These are phyloP conservation scores for Oidium heveae DNA, from an alignment of 2,329 filamentous ascomycete species.

Conservation along the genomic window DNA sequence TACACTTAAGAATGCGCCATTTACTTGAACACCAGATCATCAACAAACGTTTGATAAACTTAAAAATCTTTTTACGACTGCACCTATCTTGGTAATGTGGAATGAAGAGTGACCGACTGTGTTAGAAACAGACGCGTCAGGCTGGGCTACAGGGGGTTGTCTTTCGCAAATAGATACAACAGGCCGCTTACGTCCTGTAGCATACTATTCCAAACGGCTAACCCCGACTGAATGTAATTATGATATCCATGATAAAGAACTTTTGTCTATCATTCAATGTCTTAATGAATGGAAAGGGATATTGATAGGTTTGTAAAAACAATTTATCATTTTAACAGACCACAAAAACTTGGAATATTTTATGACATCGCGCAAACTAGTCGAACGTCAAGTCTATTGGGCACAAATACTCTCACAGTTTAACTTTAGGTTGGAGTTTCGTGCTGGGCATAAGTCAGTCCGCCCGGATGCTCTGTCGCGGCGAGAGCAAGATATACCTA, in stretches of 20 bases:
- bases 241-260: conserved; percentile 1
- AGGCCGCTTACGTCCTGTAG: background rate
- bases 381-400: background rate
- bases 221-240: background rate
- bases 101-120: background rate
- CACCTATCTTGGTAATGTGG: background rate
- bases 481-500: background rate
- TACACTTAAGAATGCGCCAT: background rate
- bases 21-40: background rate
- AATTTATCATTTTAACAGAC: background rate
- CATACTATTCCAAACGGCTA: background rate
- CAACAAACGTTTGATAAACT: background rate
- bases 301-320: background rate
- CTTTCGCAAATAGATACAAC: background rate
- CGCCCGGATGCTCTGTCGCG: background rate
- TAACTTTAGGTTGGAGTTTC: background rate
- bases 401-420: background rate
- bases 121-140: background rate
- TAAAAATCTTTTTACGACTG: background rate
- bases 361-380: background rate
- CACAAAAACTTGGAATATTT: background rate
- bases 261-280: background rate
- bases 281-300: background rate
- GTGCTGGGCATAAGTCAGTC: background rate
- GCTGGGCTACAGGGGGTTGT: background rate